A percentile compares a stretch with the other conserved stretches of the same genome.
These are phyloP conservation scores for Phialemoniopsis sp. DNA, from an alignment of 2,329 filamentous ascomycete genomes.

Conservation along the genomic window DNA sequence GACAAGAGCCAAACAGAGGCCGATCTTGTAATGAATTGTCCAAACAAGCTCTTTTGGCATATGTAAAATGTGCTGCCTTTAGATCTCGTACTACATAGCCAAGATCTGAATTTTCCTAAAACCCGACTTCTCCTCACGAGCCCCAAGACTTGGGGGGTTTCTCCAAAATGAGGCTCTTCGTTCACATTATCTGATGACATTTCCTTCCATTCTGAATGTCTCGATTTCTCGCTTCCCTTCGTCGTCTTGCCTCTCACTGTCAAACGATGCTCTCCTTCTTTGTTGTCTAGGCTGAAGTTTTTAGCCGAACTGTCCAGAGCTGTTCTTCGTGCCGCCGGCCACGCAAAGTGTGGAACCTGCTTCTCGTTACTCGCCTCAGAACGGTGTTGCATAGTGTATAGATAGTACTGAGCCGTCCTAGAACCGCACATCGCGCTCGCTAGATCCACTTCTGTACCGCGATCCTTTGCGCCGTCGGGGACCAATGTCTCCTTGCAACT, in stretches of 20 bases:
- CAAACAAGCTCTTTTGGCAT: too few species aligned
- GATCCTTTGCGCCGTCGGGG: background rate
- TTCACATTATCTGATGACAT: background rate
- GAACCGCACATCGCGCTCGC: constrained; percentile 8
- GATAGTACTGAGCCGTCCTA: constrained; percentile 7
- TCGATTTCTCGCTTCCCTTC: too few species aligned
- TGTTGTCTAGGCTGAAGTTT: constrained; percentile 4
- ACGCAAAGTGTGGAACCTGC: constrained; percentile 4
- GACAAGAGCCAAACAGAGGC: too few species aligned
- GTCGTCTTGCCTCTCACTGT: constrained; percentile 3
- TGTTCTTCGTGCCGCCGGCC: constrained; percentile 10
- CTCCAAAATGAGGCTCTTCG: constrained; percentile 5
- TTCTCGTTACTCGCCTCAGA: constrained; percentile 4
- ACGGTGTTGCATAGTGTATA: constrained; percentile 2
- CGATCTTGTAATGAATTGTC: too few species aligned
- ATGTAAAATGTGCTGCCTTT: too few species aligned
- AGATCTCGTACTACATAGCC: too few species aligned
- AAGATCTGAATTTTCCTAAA: too few species aligned
- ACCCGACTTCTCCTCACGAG: background rate
- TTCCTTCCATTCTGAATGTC: constrained; percentile 2
- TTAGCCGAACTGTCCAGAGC: constrained; percentile 10
- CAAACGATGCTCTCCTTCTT: constrained; percentile 1
- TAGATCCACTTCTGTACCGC: constrained; percentile 12
- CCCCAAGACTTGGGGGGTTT: constrained; percentile 10
- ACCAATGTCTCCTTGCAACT: too few species aligned